Evolutionary conservation across 2,329 filamentous ascomycete genomes (phyloP).

Genomic region (Hymenoscyphus infarciens): DNA sequence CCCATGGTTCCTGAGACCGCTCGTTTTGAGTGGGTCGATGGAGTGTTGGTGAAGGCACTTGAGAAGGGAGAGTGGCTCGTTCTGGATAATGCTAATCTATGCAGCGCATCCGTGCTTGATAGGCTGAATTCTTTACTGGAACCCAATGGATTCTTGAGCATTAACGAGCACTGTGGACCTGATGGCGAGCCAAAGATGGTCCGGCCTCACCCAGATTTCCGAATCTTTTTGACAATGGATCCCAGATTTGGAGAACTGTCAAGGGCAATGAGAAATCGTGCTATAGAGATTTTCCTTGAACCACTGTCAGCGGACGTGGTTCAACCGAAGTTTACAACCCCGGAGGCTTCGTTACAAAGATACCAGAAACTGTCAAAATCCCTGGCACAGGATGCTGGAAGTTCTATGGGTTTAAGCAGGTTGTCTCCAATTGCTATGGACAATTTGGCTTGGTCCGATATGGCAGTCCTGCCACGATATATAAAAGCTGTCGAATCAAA

Average conservation of each 20-base stretch:
- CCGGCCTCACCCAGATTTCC: constrained; percentile 78
- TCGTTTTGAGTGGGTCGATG: constrained; percentile 94
- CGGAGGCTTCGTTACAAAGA: constrained; percentile 31
- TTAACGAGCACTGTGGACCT: constrained; percentile 87
- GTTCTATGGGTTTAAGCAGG: not conserved
- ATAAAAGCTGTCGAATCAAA: constrained; percentile 6
- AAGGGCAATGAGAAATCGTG: constrained; percentile 92
- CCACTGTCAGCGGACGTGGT: constrained; percentile 22
- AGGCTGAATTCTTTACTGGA: constrained; percentile 92
- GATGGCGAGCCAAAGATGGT: constrained; percentile 79
- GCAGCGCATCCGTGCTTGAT: constrained; percentile 90
- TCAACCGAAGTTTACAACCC: constrained; percentile 6
- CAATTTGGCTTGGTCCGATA: constrained; percentile 34
- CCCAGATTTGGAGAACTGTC: constrained; percentile 90
- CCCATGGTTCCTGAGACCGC: constrained; percentile 64
- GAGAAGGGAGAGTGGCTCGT: constrained; percentile 88
- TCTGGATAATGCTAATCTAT: constrained; percentile 95
- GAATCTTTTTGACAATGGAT: constrained; percentile 92
- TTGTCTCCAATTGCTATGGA: constrained; percentile 29
- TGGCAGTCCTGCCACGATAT: constrained; percentile 31
- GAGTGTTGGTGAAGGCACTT: constrained; percentile 82
- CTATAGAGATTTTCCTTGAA: constrained; percentile 80
- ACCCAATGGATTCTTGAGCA: constrained; percentile 78
- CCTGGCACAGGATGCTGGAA: constrained; percentile 14
- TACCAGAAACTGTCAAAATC: constrained; percentile 27